Conservation (phyloP, 306 rosid genomes). For the Trichosanthes truncata region DNA sequence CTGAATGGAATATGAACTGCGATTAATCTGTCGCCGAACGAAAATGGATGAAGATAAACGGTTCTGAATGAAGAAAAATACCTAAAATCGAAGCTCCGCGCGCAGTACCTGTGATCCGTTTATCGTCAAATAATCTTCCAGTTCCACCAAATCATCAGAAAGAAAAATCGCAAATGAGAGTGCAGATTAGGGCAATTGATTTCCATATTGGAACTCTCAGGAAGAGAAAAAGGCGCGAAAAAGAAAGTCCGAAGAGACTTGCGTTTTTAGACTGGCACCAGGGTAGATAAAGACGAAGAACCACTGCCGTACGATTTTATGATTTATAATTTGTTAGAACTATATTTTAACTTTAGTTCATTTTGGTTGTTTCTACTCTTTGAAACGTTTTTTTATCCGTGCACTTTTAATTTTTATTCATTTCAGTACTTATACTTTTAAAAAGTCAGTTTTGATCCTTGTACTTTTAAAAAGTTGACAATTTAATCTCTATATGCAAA, state of each 20-base stretch:
- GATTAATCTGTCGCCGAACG: not conserved
- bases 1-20: not conserved
- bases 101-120: not conserved
- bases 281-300: not conserved
- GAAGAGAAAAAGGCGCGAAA: not conserved
- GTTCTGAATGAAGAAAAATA: not conserved
- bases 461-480: too few species aligned
- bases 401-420: too few species aligned
- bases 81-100: not conserved
- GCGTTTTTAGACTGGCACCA: not conserved
- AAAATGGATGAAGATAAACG: not conserved
- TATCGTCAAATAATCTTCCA: not conserved
- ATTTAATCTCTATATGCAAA: too few species aligned
- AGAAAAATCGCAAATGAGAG: not conserved
- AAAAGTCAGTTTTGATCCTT: too few species aligned
- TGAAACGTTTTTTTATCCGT: too few species aligned
- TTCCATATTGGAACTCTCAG: not conserved
- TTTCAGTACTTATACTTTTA: too few species aligned
- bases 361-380: too few species aligned
- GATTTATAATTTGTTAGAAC: too few species aligned
- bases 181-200: not conserved
- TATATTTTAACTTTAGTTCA: too few species aligned
- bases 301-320: not conserved
- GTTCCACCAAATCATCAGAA: not conserved
- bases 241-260: not conserved